phyloP scores from a whole-genome alignment of 2,329 filamentous ascomycete species.

The Tricladium varicosporioides region DNA sequence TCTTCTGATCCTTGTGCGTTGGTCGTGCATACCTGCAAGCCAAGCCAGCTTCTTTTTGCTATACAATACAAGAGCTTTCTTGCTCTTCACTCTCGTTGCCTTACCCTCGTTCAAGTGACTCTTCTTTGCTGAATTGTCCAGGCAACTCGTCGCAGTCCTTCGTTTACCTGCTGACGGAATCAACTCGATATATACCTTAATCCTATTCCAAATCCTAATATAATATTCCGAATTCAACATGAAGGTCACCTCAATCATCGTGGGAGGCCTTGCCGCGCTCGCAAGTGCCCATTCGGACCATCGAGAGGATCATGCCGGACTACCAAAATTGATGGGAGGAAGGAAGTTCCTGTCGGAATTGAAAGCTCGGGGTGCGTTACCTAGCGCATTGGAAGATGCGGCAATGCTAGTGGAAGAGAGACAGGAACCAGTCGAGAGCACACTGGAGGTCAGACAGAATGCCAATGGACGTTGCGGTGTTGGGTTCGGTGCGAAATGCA shows the following conservation, averaged over 20 bases:
- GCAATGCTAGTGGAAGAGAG: conserved; percentile 11
- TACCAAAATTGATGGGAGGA: conserved; percentile 26
- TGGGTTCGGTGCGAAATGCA: conserved; percentile 24
- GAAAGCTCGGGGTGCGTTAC: conserved; percentile 21
- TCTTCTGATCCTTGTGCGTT: background rate
- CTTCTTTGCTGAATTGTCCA: conserved; percentile 10
- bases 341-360: conserved; percentile 27
- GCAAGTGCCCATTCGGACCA: conserved; percentile 22
- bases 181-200: background rate
- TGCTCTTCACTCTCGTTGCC: background rate
- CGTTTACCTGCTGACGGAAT: conserved; percentile 14
- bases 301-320: conserved; percentile 12
- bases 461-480: conserved; percentile 26
- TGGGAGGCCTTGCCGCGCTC: conserved; percentile 18
- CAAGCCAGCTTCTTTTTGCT: background rate
- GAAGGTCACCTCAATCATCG: conserved; percentile 18
- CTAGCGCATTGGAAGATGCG: conserved; percentile 7
- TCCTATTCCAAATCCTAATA: background rate
- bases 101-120: background rate
- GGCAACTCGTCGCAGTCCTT: conserved; percentile 16
- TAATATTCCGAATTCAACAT: conserved; percentile 11
- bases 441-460: conserved; percentile 15
- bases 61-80: background rate
- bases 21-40: background rate
- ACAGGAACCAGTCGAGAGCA: background rate